A percentile compares a stretch with the other conserved stretches of the same genome.
phyloP scores from a whole-genome alignment of 495 filamentous ascomycete genomes.

The Jackrogersella multiformis region DNA sequence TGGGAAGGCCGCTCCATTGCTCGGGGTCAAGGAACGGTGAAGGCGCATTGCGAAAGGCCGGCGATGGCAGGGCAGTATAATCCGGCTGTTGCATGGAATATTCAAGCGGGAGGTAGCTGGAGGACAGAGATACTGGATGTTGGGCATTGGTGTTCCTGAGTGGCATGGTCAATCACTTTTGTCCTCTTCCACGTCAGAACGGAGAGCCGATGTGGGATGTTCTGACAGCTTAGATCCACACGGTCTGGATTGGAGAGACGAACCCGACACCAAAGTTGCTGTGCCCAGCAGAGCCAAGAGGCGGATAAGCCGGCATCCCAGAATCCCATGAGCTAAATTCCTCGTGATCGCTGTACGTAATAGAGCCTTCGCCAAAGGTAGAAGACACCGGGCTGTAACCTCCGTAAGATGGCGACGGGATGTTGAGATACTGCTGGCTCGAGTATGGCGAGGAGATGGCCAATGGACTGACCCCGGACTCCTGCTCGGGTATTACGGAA shows the following conservation, averaged over 20 bases:
- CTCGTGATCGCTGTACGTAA: constrained; percentile 64
- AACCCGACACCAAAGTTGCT: constrained; percentile 63
- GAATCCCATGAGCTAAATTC: constrained; percentile 56
- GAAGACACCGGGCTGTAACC: constrained; percentile 65
- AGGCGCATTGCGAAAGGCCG: constrained; percentile 37
- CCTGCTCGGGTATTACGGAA: constrained; percentile 52
- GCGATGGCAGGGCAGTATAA: constrained; percentile 35
- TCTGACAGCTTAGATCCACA: constrained; percentile 58
- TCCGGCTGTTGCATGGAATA: constrained; percentile 39
- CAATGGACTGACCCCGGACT: constrained; percentile 57
- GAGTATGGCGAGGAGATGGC: constrained; percentile 59
- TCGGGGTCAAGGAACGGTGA: constrained; percentile 54
- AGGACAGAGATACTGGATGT: constrained; percentile 44
- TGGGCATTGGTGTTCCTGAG: constrained; percentile 56
- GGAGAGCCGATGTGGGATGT: constrained; percentile 48
- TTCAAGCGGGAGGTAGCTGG: constrained; percentile 49
- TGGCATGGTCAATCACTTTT: constrained; percentile 59
- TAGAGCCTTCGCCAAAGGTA: constrained; percentile 60
- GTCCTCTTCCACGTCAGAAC: constrained; percentile 45
- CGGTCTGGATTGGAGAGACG: constrained; percentile 63
- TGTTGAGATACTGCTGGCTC: constrained; percentile 62
- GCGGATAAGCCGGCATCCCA: constrained; percentile 48
- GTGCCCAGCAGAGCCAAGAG: constrained; percentile 50
- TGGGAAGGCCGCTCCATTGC: constrained; percentile 46
- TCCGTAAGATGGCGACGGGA: constrained; percentile 64